Conservation (phyloP, 1,284 basidiomycete species). For the Ustilago cynodontis region DNA sequence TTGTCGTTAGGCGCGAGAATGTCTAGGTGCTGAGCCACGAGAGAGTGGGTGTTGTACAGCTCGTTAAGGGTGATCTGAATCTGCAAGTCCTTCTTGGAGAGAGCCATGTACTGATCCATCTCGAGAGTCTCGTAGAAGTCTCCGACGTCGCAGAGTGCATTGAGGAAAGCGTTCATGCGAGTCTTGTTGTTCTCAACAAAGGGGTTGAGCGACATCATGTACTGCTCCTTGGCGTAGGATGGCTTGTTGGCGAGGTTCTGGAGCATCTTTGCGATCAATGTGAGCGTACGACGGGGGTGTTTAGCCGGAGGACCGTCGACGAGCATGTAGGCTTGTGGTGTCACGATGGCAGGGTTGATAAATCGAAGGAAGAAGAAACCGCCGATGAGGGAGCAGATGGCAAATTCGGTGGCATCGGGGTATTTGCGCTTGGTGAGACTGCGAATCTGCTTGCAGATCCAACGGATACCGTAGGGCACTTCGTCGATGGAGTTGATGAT, state of each 20-base stretch:
- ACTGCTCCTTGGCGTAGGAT: slow-evolving; percentile 95
- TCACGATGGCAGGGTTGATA: slow-evolving; percentile 99
- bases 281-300: slow-evolving; percentile 93
- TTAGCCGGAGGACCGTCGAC: slow-evolving; percentile 97
- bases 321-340: slow-evolving; percentile 99
- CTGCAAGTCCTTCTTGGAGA: slow-evolving; percentile 97
- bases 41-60: slow-evolving; percentile 95
- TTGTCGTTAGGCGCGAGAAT: slow-evolving; percentile 95
- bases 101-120: slow-evolving; percentile 99
- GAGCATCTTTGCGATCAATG: slow-evolving; percentile 98
- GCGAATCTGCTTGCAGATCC: slow-evolving; percentile 99
- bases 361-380: slow-evolving; percentile 99
- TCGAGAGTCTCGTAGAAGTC: slow-evolving; percentile 99
- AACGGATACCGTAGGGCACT: slow-evolving; percentile 97
- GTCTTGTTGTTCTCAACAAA: slow-evolving; percentile 99
- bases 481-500: slow-evolving; percentile 98
- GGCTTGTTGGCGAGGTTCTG: slow-evolving; percentile 99
- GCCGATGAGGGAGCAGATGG: slow-evolving; percentile 97
- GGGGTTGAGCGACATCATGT: slow-evolving; percentile 98
- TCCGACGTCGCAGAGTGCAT: slow-evolving; percentile 95
- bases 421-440: slow-evolving; percentile 98
- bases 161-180: slow-evolving; percentile 95
- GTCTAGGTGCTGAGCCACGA: slow-evolving; percentile 94
- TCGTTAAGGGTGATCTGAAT: slow-evolving; percentile 99
- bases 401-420: slow-evolving; percentile 95